Evolutionary conservation across 768 basidiomycete species (phyloP), one percentile per base, ranked within the genome.

Genomic region (Russula vinacea): DNA sequence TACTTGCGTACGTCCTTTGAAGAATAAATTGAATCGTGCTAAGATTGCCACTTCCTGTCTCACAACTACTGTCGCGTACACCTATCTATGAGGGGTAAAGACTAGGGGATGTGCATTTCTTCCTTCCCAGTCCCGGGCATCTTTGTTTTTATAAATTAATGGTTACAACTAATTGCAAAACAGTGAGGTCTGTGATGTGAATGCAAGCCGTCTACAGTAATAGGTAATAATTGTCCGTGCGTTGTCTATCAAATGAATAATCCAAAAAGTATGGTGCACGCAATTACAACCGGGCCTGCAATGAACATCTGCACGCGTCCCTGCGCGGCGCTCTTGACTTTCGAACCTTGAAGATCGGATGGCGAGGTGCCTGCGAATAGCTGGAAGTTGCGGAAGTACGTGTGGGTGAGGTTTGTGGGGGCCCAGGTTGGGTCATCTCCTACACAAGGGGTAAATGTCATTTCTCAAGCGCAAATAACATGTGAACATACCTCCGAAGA

Each of bases 361-460:
- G 66, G 62, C 13, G 58, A 55, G n/a, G 59, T 68, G 37, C 66
- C 47, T 3, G 62, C 68, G 35, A 55, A 90, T 40, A 91, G 73
- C 53, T 78, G 78, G 60, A 94, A 78, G 73, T 92, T 88, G 66
- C 89, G 85, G 78, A 83, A 94, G 73, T 89, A 93, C 1, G 87
- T 86, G 70, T 88, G 83, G 7, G 86, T 84, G 1, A 81, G 82
- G 5, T 78, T 74, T 6, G 87, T 83, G 0, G 90, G 86, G 26
- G 88, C 87, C 89, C 88, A 94, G 40, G 81, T 81, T 5, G 76
- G 62, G 70, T 94, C 89, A 63, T 80, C 79, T 26, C 88, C 85
- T 83, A 67, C 47, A 35, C 42, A 37, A 17, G 24, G 39, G 52
- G 63, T 74, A 56, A 70, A 67, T 19, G n/a, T 37, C 29, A n/a